Base-by-base conservation (phyloP, 352 stramenopile species). In the Globisporangium canariense region DNA sequence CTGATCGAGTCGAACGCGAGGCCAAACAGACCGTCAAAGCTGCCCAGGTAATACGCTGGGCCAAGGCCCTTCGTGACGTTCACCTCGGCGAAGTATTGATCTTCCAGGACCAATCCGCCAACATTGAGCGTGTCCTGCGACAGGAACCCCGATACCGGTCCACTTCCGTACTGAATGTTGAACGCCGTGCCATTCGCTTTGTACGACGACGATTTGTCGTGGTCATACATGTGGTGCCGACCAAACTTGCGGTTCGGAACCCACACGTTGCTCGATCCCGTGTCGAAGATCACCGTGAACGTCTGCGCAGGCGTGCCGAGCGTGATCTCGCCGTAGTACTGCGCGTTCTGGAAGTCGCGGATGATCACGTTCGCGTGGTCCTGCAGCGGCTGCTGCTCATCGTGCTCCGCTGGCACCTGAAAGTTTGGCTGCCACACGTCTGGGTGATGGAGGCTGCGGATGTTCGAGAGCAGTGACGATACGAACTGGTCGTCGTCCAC, bases 11-110 rank as follows among this genome's bases (percentile, higher is more conserved):
- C 81, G 59, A 97, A 98, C 53, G 78, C 93, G 14, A 98, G 67
- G 64, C 93, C 93, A 41, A 97, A 76, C 62, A 98, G 97, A 40
- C 93, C 93, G 77, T 98, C 93, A 71, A 98, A 98, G 47, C 97
- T 96, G 53, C 90, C 92, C 8, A 97, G 62, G 30, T 76, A 81
- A 70, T 96, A 98, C 5, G 85, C 88, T 9, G 92, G 57, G n/a
- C 93, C 93, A 10, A 98, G 76, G 46, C 92, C 93, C 62, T 79
- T 90, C 3, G 90, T 93, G 79, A 97, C 86, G 52, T 85, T 77
- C 14, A 97, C 77, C 73, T 96, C 88, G 6, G 89, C 91, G 67
- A 98, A 98, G 46, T 77, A 74, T 66, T 97, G 83, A 49, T 69
- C 65, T 16, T 62, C 67, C 25, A 88, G 41, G 5, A 40, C 14